Percentiles rank a stretch among this genome's conserved stretches.
Conservation (phyloP, 2,329 filamentous ascomycete species). For the Alternaria postmessia region DNA sequence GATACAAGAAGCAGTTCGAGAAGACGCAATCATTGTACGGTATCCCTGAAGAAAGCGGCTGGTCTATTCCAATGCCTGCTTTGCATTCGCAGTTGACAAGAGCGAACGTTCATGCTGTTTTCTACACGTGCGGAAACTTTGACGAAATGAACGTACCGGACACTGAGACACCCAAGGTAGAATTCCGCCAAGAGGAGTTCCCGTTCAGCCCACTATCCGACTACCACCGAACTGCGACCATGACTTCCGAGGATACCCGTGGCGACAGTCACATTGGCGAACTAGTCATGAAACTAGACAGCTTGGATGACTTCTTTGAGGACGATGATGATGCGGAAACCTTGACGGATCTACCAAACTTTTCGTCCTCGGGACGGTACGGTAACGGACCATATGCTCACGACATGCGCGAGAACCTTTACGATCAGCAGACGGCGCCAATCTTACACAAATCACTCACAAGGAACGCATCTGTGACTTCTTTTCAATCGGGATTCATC, state of each 20-base stretch:
- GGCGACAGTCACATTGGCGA: conserved; percentile 80
- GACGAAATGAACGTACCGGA: conserved; percentile 61
- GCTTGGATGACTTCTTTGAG: conserved; percentile 64
- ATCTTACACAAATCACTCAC: conserved; percentile 84
- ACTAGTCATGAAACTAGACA: conserved; percentile 70
- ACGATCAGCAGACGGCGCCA: conserved; percentile 91
- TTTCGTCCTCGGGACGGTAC: conserved; percentile 43
- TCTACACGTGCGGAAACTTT: conserved; percentile 81
- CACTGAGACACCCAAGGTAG: conserved; percentile 81
- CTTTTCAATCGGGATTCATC: conserved; percentile 84
- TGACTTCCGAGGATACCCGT: conserved; percentile 85
- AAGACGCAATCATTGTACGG: conserved; percentile 94
- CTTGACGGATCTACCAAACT: conserved; percentile 44
- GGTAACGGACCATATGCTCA: conserved; percentile 36
- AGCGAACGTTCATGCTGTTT: conserved; percentile 92
- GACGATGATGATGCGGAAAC: conserved; percentile 52
- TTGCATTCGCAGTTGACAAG: conserved; percentile 87
- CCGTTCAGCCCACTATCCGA: conserved; percentile 73
- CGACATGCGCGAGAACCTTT: conserved; percentile 72
- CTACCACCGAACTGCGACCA: conserved; percentile 84
- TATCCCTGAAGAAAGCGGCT: conserved; percentile 93
- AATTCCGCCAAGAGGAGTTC: conserved; percentile 91
- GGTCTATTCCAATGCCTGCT: conserved; percentile 93
- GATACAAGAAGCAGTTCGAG: conserved; percentile 92
- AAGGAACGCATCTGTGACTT: conserved; percentile 73